phyloP scores from a whole-genome alignment of 257 asterid genomes.

The Mentha longifolia region DNA sequence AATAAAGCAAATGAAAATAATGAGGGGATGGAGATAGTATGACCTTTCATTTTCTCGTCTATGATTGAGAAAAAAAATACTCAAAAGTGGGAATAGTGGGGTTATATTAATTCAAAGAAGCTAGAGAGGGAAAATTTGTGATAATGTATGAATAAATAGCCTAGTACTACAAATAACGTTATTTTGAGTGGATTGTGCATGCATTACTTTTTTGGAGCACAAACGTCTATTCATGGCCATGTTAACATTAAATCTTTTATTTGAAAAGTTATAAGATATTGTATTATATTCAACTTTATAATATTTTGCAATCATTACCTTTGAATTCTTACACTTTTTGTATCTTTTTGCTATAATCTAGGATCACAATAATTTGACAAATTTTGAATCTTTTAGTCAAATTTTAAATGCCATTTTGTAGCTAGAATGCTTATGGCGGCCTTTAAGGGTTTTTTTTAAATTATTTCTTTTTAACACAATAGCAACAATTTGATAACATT shows the following conservation, averaged over 20 bases:
- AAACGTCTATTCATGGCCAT: constrained; percentile 25
- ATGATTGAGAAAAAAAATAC: background rate
- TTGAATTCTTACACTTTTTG: constrained; percentile 22
- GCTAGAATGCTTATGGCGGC: no score
- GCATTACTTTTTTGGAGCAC: constrained; percentile 36
- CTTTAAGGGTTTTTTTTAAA: no score
- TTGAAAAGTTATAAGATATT: constrained; percentile 17
- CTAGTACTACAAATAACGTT: background rate
- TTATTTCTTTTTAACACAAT: background rate
- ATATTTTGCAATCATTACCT: constrained; percentile 34
- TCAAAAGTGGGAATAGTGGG: background rate
- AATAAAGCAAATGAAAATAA: no score
- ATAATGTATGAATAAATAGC: background rate
- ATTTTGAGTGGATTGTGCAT: constrained; percentile 25
- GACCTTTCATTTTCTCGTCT: background rate
- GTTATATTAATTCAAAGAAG: background rate
- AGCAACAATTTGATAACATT: no score
- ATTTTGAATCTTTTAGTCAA: constrained; percentile 17
- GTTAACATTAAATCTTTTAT: constrained; percentile 33
- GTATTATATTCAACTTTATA: constrained; percentile 25
- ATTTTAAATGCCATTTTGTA: background rate
- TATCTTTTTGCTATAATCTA: constrained; percentile 25
- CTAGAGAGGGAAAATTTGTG: background rate
- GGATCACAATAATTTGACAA: constrained; percentile 2
- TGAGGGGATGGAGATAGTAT: no score